Evolutionary conservation across 2,329 filamentous ascomycete genomes (phyloP).

Genomic region (Fusarium begoniae): DNA sequence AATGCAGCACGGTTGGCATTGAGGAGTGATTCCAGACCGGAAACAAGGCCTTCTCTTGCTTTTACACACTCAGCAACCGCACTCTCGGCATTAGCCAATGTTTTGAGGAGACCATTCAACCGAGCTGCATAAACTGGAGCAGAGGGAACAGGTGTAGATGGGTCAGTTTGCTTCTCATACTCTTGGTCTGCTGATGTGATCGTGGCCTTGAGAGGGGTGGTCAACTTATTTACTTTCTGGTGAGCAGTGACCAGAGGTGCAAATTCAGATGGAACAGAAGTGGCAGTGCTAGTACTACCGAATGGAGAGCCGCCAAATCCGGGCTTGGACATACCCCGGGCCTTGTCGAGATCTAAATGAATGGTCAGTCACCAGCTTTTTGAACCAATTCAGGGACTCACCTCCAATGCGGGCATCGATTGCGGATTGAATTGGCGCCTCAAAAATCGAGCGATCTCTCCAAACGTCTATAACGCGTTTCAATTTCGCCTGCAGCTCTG

Average conservation of each 20-base stretch:
- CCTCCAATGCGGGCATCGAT: conserved; percentile 84
- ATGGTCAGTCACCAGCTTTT: conserved; percentile 20
- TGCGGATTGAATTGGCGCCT: conserved; percentile 78
- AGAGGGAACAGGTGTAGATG: conserved; percentile 73
- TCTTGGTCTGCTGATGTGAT: conserved; percentile 79
- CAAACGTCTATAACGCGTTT: conserved; percentile 93
- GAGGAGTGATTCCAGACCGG: conserved; percentile 83
- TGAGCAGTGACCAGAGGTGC: conserved; percentile 78
- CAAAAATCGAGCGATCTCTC: conserved; percentile 87
- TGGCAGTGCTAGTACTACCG: conserved; percentile 67
- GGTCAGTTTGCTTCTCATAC: conserved; percentile 83
- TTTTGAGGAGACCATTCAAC: conserved; percentile 88
- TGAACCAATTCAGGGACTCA: conserved; percentile 47
- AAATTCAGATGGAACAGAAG: conserved; percentile 78
- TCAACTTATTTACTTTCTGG: conserved; percentile 76
- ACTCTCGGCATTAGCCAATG: conserved; percentile 85
- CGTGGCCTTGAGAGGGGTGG: conserved; percentile 72
- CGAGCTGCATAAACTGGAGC: conserved; percentile 92
- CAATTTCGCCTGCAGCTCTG: conserved; percentile 88
- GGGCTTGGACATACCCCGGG: conserved; percentile 61
- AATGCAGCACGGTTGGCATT: conserved; percentile 76
- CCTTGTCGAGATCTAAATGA: conserved; percentile 68
- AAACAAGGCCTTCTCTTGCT: conserved; percentile 79
- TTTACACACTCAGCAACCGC: conserved; percentile 91
- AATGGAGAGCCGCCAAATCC: conserved; percentile 65